phyloP scores from a whole-genome alignment of 306 rosid genomes.

The Parietaria judaica region DNA sequence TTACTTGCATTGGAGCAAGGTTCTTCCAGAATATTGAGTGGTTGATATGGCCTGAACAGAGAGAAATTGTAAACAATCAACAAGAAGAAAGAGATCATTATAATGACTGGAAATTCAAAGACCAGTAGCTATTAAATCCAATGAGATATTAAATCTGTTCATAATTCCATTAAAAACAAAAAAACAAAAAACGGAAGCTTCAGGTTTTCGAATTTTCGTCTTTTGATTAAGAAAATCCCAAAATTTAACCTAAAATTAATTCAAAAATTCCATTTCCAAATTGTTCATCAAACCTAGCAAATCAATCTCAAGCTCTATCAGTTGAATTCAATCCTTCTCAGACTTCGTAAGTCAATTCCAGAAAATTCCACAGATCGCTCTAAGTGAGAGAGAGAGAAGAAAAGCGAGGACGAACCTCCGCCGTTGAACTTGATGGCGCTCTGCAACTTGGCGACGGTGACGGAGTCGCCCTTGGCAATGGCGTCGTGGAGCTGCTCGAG shows the following conservation, averaged over 20 bases:
- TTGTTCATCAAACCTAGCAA: too few relatives aligned
- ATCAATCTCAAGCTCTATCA: too few relatives aligned
- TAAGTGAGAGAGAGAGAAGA: neutral
- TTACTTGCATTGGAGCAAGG: constrained; percentile 47
- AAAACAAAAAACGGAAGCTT: neutral
- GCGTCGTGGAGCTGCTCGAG: constrained; percentile 78
- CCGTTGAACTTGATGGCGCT: constrained; percentile 82
- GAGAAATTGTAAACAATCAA: neutral
- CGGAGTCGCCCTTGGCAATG: constrained; percentile 50
- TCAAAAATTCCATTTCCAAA: too few relatives aligned
- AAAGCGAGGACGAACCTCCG: constrained; percentile 40
- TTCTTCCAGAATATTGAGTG: constrained; percentile 84
- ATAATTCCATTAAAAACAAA: too few relatives aligned
- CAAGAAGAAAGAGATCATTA: neutral
- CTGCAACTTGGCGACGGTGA: constrained; percentile 58
- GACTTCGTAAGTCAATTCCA: too few relatives aligned
- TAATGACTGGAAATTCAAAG: neutral
- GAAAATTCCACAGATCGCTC: neutral
- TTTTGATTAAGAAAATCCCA: neutral
- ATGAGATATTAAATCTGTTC: neutral
- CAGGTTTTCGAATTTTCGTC: neutral
- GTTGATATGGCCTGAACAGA: constrained; percentile 70
- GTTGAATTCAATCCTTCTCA: too few relatives aligned
- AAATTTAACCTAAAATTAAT: neutral
- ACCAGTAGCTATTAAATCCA: neutral